Evolutionary conservation across 768 basidiomycete species (phyloP), one percentile per base, ranked within the genome.

Genomic region (Roridomyces roridus): DNA sequence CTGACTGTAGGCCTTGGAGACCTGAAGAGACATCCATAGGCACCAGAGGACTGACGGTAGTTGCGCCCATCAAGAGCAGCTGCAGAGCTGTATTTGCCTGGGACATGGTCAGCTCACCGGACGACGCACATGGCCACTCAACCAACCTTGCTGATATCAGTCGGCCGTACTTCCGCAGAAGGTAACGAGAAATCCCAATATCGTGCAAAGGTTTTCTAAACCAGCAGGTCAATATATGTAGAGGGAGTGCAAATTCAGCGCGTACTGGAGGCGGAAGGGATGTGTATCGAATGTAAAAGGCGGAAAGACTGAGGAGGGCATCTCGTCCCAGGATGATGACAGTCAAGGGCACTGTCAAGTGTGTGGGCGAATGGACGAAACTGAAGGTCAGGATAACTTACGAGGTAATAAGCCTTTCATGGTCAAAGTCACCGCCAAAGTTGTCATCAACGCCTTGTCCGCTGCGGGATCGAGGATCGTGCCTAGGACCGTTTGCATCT

Each of bases 161-260:
- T 98, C 0, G 96, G 96, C 26, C 85, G 85, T 12, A 98, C 94
- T 72, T 97, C 96, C 1, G 94, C 96, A 1, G 95, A 96, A 2
- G 97, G 94, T 46, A 97, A 86, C 10, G 92, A 91, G 60, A 97
- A 93, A 69, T 98, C 92, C 92, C 96, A 99, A 73, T 98, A 99
- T 29, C 97, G 85, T 23, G 77, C 70, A 68, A 94, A 89, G 0
- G 95, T 97, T 93, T 93, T 92, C 91, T 96, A 70, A 41, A 21
- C 31, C 40, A 39, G 31, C 15, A 25, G 14, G 36, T 21, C 5
- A 59, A 31, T 28, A 39, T 40, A 17, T 52, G 39, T 64, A 36
- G 40, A 47, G 24, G 46, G 29, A 31, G 36, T 15, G 18, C 34
- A 40, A 26, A 26, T 23, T 14, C 43, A 42, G 25, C n/a, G 49